phyloP scores from a whole-genome alignment of 2,329 filamentous ascomycete species.

The Penicillium sp. region DNA sequence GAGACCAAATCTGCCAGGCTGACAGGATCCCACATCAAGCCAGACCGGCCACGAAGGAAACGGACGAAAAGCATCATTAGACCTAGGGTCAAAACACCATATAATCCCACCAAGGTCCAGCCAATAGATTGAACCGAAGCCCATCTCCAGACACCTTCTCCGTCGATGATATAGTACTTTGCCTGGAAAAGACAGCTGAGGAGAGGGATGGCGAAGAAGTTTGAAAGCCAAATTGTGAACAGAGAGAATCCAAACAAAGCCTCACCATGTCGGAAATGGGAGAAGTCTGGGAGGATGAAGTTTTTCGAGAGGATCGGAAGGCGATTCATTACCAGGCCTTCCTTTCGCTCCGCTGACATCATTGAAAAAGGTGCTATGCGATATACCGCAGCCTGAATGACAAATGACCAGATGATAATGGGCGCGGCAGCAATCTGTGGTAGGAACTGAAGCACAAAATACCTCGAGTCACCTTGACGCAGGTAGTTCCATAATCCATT shows the following conservation, averaged over 20 bases:
- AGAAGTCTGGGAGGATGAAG: conserved; percentile 66
- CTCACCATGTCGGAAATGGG: conserved; percentile 68
- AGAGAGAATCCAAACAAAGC: conserved; percentile 66
- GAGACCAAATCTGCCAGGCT: conserved; percentile 79
- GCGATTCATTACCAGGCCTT: conserved; percentile 63
- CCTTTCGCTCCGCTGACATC: conserved; percentile 66
- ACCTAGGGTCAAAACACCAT: conserved; percentile 64
- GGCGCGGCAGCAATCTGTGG: conserved; percentile 73
- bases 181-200: conserved; percentile 74
- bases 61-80: conserved; percentile 61
- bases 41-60: conserved; percentile 66
- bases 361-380: conserved; percentile 74
- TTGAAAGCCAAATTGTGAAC: conserved; percentile 71
- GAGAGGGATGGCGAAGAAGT: conserved; percentile 74
- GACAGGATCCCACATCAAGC: conserved; percentile 79
- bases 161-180: conserved; percentile 60
- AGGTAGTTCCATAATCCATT: conserved; percentile 68
- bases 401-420: conserved; percentile 74
- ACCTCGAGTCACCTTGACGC: conserved; percentile 68
- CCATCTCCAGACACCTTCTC: conserved; percentile 70
- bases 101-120: conserved; percentile 75
- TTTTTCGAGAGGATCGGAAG: conserved; percentile 60
- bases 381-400: conserved; percentile 70
- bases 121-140: conserved; percentile 72
- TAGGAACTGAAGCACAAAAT: conserved; percentile 83